A percentile compares a stretch with the other conserved stretches of the same genome.
Evolutionary conservation across 2,329 filamentous ascomycete species (phyloP).

Genomic region (Tolypocladium inflatum): DNA sequence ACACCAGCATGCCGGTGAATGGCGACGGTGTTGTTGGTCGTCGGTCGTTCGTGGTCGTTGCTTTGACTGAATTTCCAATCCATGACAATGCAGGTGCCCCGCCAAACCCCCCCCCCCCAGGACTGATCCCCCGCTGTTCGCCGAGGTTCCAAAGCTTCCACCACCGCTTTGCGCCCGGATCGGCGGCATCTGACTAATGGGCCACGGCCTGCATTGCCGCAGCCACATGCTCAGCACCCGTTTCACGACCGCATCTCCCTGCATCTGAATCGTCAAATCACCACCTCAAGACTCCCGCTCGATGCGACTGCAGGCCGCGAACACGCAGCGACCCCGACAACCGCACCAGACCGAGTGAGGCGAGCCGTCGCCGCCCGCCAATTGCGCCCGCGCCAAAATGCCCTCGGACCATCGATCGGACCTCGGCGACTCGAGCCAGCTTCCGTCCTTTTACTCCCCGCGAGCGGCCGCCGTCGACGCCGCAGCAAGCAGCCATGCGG

Average conservation of each 20-base stretch:
- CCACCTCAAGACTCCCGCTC: not conserved
- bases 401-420: slow-evolving; percentile 12
- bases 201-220: not conserved
- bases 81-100: not conserved
- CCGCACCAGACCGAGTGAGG: not conserved
- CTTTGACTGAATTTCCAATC: not conserved
- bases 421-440: slow-evolving; percentile 22
- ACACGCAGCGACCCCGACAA: not conserved
- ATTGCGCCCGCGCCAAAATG: slow-evolving; percentile 10
- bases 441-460: slow-evolving; percentile 39
- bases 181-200: not conserved
- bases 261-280: not conserved
- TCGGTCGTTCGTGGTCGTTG: not conserved
- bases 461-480: slow-evolving; percentile 20
- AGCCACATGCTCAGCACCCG: not conserved
- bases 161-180: not conserved
- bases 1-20: not conserved
- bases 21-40: not conserved
- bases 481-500: slow-evolving; percentile 6
- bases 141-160: not conserved
- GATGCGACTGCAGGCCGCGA: not conserved
- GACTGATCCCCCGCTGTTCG: not conserved
- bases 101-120: too few species aligned
- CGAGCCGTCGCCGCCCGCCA: not conserved
- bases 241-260: not conserved